These are phyloP conservation scores for Sanguinoderma infundibulare DNA, from an alignment of 1,284 basidiomycete genomes.

Conservation along the genomic window DNA sequence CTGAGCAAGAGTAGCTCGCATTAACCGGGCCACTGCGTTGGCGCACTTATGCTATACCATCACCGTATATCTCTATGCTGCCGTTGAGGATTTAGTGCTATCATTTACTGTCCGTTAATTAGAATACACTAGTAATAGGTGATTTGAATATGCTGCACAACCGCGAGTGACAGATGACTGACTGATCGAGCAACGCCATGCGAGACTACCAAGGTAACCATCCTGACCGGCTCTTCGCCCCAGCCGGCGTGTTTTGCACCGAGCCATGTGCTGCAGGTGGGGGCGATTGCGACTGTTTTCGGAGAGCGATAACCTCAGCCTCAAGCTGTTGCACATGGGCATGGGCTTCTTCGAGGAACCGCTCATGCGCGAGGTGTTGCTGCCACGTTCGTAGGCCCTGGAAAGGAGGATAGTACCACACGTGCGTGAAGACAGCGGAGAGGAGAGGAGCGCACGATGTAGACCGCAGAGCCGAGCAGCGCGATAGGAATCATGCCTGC, in stretches of 20 bases:
- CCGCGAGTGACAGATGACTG: background rate
- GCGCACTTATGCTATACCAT: slow-evolving; percentile 17
- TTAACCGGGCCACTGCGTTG: slow-evolving; percentile 5
- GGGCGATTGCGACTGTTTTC: slow-evolving; percentile 14
- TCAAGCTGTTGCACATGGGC: slow-evolving; percentile 59
- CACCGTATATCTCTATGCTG: slow-evolving; percentile 14
- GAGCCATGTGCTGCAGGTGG: background rate
- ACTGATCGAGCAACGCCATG: background rate
- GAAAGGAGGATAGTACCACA: slow-evolving; percentile 1
- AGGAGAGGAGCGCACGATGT: slow-evolving; percentile 55
- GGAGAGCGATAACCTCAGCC: slow-evolving; percentile 54
- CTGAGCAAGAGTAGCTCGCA: slow-evolving; percentile 53
- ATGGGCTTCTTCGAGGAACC: slow-evolving; percentile 63
- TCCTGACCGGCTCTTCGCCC: slow-evolving; percentile 10
- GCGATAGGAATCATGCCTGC: slow-evolving; percentile 80
- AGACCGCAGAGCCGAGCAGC: slow-evolving; percentile 76
- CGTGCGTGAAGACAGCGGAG: slow-evolving; percentile 4
- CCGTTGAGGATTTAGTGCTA: slow-evolving; percentile 12
- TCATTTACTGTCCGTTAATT: slow-evolving; percentile 12
- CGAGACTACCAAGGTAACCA: slow-evolving; percentile 21
- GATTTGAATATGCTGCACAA: slow-evolving; percentile 2
- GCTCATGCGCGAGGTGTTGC: slow-evolving; percentile 67
- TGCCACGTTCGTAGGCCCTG: slow-evolving; percentile 71
- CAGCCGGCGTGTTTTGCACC: background rate
- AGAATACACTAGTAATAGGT: slow-evolving; percentile 14